phyloP scores from a whole-genome alignment of 148 eudicot genomes.

The Polygonum maritimum region DNA sequence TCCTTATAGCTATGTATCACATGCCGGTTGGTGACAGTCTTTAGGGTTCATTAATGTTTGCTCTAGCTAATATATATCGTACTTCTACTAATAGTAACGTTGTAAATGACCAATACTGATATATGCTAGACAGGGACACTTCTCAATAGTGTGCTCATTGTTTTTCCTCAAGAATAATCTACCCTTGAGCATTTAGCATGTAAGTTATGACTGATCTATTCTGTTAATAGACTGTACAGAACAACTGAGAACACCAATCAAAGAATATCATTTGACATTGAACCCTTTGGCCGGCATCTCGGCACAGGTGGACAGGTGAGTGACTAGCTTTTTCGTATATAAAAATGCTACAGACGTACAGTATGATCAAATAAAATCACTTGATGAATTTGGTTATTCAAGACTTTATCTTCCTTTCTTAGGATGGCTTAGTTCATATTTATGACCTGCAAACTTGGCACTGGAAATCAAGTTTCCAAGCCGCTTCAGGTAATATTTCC shows the following conservation, averaged over 20 bases:
- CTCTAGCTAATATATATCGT: neutral
- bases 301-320: conserved; percentile 96
- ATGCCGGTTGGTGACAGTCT: neutral
- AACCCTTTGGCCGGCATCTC: conserved; percentile 81
- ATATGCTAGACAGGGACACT: neutral
- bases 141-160: neutral
- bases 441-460: conserved; percentile 94
- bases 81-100: neutral
- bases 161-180: neutral
- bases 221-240: conserved; percentile 61
- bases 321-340: neutral
- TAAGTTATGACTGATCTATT: neutral
- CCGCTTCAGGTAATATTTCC: conserved; percentile 59
- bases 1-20: neutral
- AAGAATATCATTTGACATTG: conserved; percentile 82
- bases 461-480: conserved; percentile 90
- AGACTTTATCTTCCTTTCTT: neutral
- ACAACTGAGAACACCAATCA: conserved; percentile 88
- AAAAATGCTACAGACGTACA: no score
- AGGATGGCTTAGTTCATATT: conserved; percentile 94
- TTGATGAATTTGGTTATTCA: neutral
- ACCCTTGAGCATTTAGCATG: neutral
- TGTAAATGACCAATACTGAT: neutral
- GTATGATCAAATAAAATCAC: neutral
- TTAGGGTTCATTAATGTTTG: neutral